A percentile compares a stretch with the other conserved stretches of the same genome.
phyloP scores from a whole-genome alignment of 139 green algal genomes.

The Chlamydomonas incerta region DNA sequence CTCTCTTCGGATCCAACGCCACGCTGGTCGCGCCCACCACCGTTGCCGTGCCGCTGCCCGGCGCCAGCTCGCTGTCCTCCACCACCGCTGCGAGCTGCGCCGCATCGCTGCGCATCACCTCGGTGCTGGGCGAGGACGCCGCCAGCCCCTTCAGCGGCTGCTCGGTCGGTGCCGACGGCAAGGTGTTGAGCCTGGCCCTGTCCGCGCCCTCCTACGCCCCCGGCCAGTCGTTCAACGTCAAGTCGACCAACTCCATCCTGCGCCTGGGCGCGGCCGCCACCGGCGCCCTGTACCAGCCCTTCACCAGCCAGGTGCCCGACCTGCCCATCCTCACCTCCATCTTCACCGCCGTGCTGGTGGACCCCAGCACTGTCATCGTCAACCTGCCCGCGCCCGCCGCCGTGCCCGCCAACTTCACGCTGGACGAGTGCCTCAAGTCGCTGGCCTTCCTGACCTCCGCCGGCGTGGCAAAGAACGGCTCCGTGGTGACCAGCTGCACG shows the following conservation, averaged over 20 bases:
- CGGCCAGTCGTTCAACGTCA: not conserved
- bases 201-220: not conserved
- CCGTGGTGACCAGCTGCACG: not conserved
- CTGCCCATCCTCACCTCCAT: not conserved
- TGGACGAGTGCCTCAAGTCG: not conserved
- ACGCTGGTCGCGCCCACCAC: not conserved
- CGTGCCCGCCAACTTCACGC: not conserved
- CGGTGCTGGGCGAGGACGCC: not conserved
- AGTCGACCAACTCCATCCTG: not conserved
- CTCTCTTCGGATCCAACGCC: not conserved
- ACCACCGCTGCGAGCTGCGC: not conserved
- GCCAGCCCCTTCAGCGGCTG: not conserved
- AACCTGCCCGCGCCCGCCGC: not conserved
- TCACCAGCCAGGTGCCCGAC: too few species aligned
- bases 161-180: too few species aligned
- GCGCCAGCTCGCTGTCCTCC: not conserved
- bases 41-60: not conserved
- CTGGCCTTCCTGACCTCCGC: not conserved
- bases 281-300: too few species aligned
- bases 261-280: not conserved
- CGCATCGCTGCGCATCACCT: not conserved
- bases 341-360: not conserved
- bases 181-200: not conserved
- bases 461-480: not conserved
- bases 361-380: not conserved